Conservation (phyloP, 2,329 filamentous ascomycete genomes). For the Pestalotiopsis fici region DNA sequence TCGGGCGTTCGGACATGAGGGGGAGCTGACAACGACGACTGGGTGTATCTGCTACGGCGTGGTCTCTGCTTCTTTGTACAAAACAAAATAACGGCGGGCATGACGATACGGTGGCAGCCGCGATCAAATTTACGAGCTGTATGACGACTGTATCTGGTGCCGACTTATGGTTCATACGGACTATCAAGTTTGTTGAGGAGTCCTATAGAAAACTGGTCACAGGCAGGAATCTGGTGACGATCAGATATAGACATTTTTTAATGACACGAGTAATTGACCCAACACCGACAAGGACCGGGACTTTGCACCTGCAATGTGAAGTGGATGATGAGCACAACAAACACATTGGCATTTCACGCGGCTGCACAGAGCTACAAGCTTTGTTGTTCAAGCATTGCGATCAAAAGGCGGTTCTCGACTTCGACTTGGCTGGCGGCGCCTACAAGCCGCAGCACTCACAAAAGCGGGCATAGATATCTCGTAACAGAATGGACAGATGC, state of each 20-base stretch:
- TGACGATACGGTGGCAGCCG: background rate
- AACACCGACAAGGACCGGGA: background rate
- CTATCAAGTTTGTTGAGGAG: conserved; percentile 9
- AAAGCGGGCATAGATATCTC: no score
- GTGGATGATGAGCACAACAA: background rate
- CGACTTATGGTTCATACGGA: background rate
- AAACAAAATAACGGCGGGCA: background rate
- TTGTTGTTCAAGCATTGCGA: no score
- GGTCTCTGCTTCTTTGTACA: conserved; percentile 6
- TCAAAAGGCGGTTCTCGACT: no score
- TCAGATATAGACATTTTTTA: conserved; percentile 9
- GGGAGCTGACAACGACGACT: background rate
- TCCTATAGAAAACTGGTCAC: conserved; percentile 1
- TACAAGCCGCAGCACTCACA: no score
- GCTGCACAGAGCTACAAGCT: no score
- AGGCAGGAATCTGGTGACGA: conserved; percentile 7
- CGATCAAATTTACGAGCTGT: background rate
- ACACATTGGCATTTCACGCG: background rate
- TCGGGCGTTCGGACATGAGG: background rate
- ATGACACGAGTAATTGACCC: conserved; percentile 5
- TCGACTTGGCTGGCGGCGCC: no score
- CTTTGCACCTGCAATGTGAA: background rate
- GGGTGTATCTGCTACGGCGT: background rate
- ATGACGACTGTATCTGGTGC: background rate
- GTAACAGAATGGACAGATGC: no score